Evolutionary conservation across 805 yeast species (phyloP), one percentile per base, ranked within the genome.

Genomic region (Ogataea corticis): DNA sequence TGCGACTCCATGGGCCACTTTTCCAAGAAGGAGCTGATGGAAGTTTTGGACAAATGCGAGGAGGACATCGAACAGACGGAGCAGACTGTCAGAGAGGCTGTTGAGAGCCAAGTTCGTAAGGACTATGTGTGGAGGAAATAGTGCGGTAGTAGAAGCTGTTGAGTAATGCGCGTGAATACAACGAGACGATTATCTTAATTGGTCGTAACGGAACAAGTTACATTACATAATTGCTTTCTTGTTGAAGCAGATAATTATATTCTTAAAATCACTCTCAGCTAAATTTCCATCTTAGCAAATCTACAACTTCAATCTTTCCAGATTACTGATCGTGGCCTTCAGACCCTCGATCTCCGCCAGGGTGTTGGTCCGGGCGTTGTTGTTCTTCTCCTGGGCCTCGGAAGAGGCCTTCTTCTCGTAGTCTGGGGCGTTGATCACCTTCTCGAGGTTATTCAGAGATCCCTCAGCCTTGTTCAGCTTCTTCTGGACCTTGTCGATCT

Each of bases 341-440:
- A 88, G 78, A 56, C 96, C 95, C 61, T 87, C 94, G 53, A 91
- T 85, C 68, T 92, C 99, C 37, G 98, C 96, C 52, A 70, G 65
- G 49, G 80, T 76, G 58, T 80, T 83, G 52, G 85, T 92, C 44
- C 83, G 71, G 64, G 85, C 81, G 60, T 76, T 75, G 58, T 62
- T 63, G 56, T 92, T 92, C 51, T 80, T 78, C 57, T 86, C 94
- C 67, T 85, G 83, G 43, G 94, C 96, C 56, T 82, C 84, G 38
- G 74, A 77, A 55, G 82, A 82, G 48, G 96, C 97, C 79, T 92
- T 94, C 52, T 80, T 79, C 51, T 84, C 85, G 65, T 90, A 92
- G 68, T 91, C 96, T 55, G 83, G 73, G 49, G 82, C 79, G 48
- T 66, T 63, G 55, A 88, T 80, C 39, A 83, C 77, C 70, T 89